Evolutionary conservation across 176 grass and related monocot genomes (phyloP), one percentile per base, ranked within the genome.

Genomic region (Oryza glumipatula): DNA sequence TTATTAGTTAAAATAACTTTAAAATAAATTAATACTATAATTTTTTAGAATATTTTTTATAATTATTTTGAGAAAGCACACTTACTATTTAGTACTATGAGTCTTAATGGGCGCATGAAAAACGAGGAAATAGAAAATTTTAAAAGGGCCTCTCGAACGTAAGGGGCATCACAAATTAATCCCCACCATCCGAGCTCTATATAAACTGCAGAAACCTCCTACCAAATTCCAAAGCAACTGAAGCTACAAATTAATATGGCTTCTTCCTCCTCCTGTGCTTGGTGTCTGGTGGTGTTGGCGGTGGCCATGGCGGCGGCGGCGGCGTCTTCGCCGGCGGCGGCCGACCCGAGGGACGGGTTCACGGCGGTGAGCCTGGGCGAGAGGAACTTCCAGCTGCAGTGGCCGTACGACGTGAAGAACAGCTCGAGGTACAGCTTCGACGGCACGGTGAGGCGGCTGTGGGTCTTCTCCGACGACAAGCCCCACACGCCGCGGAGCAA

Each of bases 391-490:
- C 15, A 6, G 12, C 9, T 81, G 43, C 85, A 90, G 72, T n/a
- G 21, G 9, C 88, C 88, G 9, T 91, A 74, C 66, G 15, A 92
- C 75, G 30, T 74, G 52, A 33, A 65, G 15, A 21, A 10, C 17
- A 52, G 1, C 24, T 5, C 35, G 5, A 66, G 78, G n/a, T 92
- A 79, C 79, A 86, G 39, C 43, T 83, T 82, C 22, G 19, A 51
- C 76, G 80, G 56, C 71, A 65, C 36, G n/a, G 65, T 87, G 35
- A 38, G 83, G 22, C 58, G 69, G 80, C 69, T 89, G 2, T 92
- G 90, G 90, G 87, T 92, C 5, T 72, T 83, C 19, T 56, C 78
- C 7, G 28, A 39, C 22, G 90, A 92, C 67, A 78, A 88, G 70
- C 90, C 90, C 9, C 79, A 83, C 14, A 6, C 46, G 3, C 43